A percentile compares a stretch with the other conserved stretches of the same genome.
Evolutionary conservation across 2,329 filamentous ascomycete species (phyloP).

Genomic region (Sphaerostilbella broomeana): DNA sequence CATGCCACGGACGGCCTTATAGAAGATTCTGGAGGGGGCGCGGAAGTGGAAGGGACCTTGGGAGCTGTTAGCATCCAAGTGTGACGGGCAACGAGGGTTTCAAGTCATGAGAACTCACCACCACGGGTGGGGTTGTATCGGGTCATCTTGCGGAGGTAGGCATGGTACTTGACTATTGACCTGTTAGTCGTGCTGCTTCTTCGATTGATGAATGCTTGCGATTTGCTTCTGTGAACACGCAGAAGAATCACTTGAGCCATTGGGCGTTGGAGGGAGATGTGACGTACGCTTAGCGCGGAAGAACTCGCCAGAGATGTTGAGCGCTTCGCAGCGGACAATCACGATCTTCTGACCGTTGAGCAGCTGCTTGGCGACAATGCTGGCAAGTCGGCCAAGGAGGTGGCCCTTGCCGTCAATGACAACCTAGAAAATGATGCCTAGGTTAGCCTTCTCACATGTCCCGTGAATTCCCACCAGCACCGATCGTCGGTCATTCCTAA

Average conservation of each 20-base stretch:
- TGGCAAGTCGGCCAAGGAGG: constrained; percentile 97
- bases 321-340: constrained; percentile 94
- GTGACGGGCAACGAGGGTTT: neutral
- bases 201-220: neutral
- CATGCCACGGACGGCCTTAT: constrained; percentile 99
- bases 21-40: constrained; percentile 98
- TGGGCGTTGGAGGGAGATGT: constrained; percentile 8
- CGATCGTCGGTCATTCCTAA: constrained; percentile 1
- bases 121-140: constrained; percentile 99
- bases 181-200: constrained; percentile 36
- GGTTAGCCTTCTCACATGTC: constrained; percentile 16
- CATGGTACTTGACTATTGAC: constrained; percentile 94
- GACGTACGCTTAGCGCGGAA: constrained; percentile 99
- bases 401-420: constrained; percentile 99
- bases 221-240: no score
- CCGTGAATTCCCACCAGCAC: constrained; percentile 1
- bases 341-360: constrained; percentile 99
- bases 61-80: constrained; percentile 18
- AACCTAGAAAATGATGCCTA: constrained; percentile 51
- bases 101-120: constrained; percentile 54
- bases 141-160: constrained; percentile 99
- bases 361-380: constrained; percentile 97
- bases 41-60: constrained; percentile 99
- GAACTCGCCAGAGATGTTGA: constrained; percentile 99
- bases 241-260: neutral